phyloP scores from a whole-genome alignment of 1,139 yeast genomes.

The Pichia sp. region DNA sequence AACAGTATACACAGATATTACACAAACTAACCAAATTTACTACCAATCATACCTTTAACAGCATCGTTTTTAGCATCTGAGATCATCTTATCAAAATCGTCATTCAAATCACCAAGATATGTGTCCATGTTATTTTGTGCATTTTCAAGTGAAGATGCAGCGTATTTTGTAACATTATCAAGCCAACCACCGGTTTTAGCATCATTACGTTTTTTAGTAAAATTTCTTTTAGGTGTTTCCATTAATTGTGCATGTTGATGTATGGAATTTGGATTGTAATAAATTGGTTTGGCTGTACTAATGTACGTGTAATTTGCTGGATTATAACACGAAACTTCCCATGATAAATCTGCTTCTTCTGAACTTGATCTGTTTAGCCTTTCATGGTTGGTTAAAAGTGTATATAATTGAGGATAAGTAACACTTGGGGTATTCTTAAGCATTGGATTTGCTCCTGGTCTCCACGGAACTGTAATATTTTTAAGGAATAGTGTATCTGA shows the following conservation, averaged over 20 bases:
- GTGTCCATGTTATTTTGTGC: conserved; percentile 22
- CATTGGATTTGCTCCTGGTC: conserved; percentile 85
- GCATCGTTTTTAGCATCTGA: conserved; percentile 26
- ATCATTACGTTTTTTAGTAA: neutral
- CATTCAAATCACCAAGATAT: conserved; percentile 25
- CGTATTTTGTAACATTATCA: conserved; percentile 19
- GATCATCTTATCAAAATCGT: conserved; percentile 28
- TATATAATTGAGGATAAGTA: conserved; percentile 51
- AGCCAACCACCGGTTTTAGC: conserved; percentile 15
- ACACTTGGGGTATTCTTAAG: conserved; percentile 57
- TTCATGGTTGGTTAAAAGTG: conserved; percentile 55
- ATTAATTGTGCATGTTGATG: conserved; percentile 25
- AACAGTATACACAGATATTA: neutral
- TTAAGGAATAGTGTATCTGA: conserved; percentile 54
- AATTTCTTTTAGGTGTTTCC: conserved; percentile 16
- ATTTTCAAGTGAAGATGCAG: conserved; percentile 21
- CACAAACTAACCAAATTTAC: conserved; percentile 34
- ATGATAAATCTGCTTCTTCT: conserved; percentile 50
- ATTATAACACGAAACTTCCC: conserved; percentile 44
- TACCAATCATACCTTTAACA: conserved; percentile 24
- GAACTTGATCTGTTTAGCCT: conserved; percentile 38
- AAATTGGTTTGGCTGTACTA: conserved; percentile 26
- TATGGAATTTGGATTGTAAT: conserved; percentile 28
- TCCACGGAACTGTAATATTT: conserved; percentile 57
- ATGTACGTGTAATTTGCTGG: conserved; percentile 31